Conservation (phyloP, 805 yeast genomes). For the Torulaspora gathmanii region DNA sequence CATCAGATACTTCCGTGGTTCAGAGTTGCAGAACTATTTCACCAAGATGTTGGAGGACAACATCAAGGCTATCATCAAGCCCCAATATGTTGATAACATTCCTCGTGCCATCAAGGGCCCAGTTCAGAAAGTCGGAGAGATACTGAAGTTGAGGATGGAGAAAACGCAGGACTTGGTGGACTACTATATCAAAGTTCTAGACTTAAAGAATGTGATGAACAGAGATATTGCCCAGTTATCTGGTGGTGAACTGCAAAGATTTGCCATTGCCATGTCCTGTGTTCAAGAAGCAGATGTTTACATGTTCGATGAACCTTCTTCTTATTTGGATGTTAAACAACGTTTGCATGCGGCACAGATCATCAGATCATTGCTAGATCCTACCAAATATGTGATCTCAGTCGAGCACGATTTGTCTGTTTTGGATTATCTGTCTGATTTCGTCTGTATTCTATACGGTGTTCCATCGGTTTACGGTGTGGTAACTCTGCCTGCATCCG, state of each 20-base stretch:
- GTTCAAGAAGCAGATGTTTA: conserved; percentile 92
- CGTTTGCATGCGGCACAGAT: conserved; percentile 96
- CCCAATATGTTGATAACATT: conserved; percentile 96
- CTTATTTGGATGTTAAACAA: conserved; percentile 96
- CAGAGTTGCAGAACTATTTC: conserved; percentile 93
- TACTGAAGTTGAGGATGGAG: conserved; percentile 72
- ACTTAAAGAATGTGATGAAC: conserved; percentile 66
- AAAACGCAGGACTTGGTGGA: conserved; percentile 60
- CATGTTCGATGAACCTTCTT: conserved; percentile 99
- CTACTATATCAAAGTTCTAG: conserved; percentile 62
- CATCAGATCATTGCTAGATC: conserved; percentile 76
- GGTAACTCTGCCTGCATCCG: conserved; percentile 92
- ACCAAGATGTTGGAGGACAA: conserved; percentile 90
- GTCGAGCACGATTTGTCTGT: conserved; percentile 99
- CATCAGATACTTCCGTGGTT: conserved; percentile 87
- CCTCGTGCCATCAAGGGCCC: conserved; percentile 96
- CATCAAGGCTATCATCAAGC: conserved; percentile 95
- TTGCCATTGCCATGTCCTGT: conserved; percentile 96
- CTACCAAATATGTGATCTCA: conserved; percentile 82
- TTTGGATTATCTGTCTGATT: conserved; percentile 93
- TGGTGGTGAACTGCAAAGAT: conserved; percentile 98
- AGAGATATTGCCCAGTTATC: conserved; percentile 89
- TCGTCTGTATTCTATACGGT: conserved; percentile 94
- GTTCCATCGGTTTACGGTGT: conserved; percentile 99
- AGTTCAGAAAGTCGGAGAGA: conserved; percentile 76